Evolutionary conservation across 768 basidiomycete species (phyloP), one percentile per base, ranked within the genome.

Genomic region (Boletus rubescentipes): DNA sequence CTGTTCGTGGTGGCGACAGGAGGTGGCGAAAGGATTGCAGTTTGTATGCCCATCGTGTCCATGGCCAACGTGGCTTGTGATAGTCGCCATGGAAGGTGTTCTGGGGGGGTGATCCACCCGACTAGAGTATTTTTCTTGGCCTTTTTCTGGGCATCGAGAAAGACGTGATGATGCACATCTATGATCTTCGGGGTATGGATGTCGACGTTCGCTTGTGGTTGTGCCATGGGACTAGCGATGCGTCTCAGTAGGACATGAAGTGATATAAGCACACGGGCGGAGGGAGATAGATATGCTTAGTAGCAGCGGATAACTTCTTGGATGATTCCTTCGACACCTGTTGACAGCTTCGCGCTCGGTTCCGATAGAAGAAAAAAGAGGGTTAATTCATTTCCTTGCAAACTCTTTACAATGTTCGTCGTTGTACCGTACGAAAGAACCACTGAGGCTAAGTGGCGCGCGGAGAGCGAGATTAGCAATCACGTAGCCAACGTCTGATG

Each of bases 361-460:
- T 59, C 53, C 50, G 60, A 55, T 35, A 16, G 45, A 55, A 59
- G 40, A 56, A 41, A 50, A 29, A 38, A 26, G 38, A 48, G 32
- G 32, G 31, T 21, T 32, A 49, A 41, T 43, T 69, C 39, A 69
- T 52, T 61, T 59, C 61, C 63, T 66, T 58, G 79, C 74, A 67
- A 82, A 88, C 9, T 77, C 73, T 64, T 73, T 76, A 69, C 87
- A 89, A 57, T 82, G 82, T 23, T 85, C 84, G 21, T 81, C 79
- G 63, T 91, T 81, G 91, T 93, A 96, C 62, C 77, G 84, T 50
- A 95, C 74, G 65, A 93, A 98, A 62, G 84, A 73, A 21, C 94
- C 94, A 49, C 78, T 88, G 38, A 92, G 67, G 4, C 75, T 70
- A 60, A 77, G 75, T 6, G 84, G 76, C 4, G 89, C 92, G 15